Base-by-base conservation (phyloP, 129 eudicot species). In the Artemisia annua region DNA sequence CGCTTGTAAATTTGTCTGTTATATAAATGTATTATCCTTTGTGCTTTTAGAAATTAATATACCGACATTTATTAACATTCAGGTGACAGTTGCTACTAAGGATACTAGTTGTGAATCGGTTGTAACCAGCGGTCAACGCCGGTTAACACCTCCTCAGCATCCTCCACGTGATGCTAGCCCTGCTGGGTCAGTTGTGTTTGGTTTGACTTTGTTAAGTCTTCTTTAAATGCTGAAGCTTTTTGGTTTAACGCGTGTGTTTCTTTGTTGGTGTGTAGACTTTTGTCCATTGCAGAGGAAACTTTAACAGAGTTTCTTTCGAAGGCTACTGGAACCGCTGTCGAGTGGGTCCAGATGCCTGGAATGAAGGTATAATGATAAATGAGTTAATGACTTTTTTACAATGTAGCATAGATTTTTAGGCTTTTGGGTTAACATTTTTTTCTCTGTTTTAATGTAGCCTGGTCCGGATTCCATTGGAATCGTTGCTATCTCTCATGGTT, bases 381-480 rank as follows among this genome's bases (percentile, higher is more conserved):
- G 11, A 8, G 13, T 9, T 24, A 39, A 32, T 63, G 1, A 2
- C 5, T 15, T 69, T 28, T 18, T 11, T 3, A 66, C 19, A 26
- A 43, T 46, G 11, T 66, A 11, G 14, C n/a, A 10, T 71, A 71
- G 43, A 19, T 39, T 11, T 5, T 39, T 39, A 39, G 44, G 44
- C 7, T 39, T 39, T 39, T 11, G 49, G n/a, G 26, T 50, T 26
- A 30, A 73, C 65, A 39, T 39, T 30, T 64, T 64, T 18, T 3
- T 19, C 35, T 32, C 26, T 12, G 8, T 48, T 63, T 63, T 63
- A 55, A 64, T 78, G 28, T 24, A 94, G 99, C 99, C 99, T 94
- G 99, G 99, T 94, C 99, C 99, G 99, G 99, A 94, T 94, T 94
- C 99, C 97, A 83, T 90, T 94, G 99, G 99, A 94, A 94, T 94